A percentile compares a stretch with the other conserved stretches of the same genome.
Conservation (phyloP, 805 yeast genomes). For the Saccharomycopsis sp. region DNA sequence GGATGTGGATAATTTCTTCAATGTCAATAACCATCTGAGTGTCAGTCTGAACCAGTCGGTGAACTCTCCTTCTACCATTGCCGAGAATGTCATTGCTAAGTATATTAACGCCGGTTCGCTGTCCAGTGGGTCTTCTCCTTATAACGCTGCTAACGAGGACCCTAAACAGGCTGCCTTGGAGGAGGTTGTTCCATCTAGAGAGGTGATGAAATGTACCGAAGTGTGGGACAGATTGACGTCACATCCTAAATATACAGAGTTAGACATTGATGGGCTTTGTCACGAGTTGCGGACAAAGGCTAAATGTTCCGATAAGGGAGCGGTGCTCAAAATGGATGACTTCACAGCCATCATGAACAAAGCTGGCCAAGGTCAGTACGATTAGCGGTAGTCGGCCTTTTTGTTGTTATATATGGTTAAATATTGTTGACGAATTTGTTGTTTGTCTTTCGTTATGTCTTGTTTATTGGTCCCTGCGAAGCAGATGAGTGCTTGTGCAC, state of each 20-base stretch:
- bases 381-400: background rate
- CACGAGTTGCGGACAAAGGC: conserved; percentile 85
- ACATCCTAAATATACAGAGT: conserved; percentile 88
- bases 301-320: conserved; percentile 90
- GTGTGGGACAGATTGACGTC: conserved; percentile 94
- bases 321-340: conserved; percentile 74
- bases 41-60: conserved; percentile 2
- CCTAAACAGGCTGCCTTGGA: conserved; percentile 27
- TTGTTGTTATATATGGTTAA: background rate
- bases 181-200: conserved; percentile 64
- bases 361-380: background rate
- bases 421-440: background rate
- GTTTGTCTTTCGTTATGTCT: background rate
- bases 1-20: conserved; percentile 15
- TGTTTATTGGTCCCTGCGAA: background rate
- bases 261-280: conserved; percentile 94
- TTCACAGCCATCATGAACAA: conserved; percentile 48
- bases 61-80: background rate
- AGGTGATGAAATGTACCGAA: conserved; percentile 73
- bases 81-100: conserved; percentile 3
- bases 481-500: too few relatives aligned
- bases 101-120: conserved; percentile 3
- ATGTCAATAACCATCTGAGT: conserved; percentile 20
- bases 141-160: conserved; percentile 18
- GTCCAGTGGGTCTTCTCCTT: background rate